Evolutionary conservation across 345 rosid species (phyloP).

Genomic region (Salix purpurea): DNA sequence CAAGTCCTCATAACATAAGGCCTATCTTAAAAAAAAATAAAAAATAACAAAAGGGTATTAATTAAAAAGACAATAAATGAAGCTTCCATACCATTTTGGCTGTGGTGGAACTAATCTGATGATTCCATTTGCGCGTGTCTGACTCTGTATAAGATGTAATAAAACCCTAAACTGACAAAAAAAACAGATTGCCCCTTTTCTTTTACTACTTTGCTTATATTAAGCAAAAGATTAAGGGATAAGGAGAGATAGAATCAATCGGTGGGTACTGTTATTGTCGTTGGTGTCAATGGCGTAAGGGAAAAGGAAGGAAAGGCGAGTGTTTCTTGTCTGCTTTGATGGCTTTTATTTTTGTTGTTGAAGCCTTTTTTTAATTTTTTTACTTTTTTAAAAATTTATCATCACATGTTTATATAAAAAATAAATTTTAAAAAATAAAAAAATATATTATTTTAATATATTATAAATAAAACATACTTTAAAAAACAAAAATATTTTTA

Average conservation of each 20-base stretch:
- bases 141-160: neutral
- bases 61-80: constrained; percentile 15
- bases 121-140: constrained; percentile 3
- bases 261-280: neutral
- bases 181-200: neutral
- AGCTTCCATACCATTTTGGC: constrained; percentile 29
- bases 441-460: too few relatives aligned
- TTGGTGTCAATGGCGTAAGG: constrained; percentile 10
- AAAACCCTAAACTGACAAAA: constrained; percentile 29
- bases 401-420: too few relatives aligned
- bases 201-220: neutral
- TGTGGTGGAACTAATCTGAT: constrained; percentile 16
- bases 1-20: too few relatives aligned
- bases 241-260: neutral
- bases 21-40: too few relatives aligned
- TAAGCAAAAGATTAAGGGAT: constrained; percentile 2
- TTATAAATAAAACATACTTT: too few relatives aligned
- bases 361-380: neutral
- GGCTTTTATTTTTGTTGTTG: neutral
- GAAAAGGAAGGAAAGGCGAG: constrained; percentile 4
- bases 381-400: too few relatives aligned
- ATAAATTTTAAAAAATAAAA: too few relatives aligned
- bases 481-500: too few relatives aligned
- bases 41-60: neutral
- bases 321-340: constrained; percentile 9